Conservation (phyloP, 345 rosid species). For the Syzygium aromaticum region DNA sequence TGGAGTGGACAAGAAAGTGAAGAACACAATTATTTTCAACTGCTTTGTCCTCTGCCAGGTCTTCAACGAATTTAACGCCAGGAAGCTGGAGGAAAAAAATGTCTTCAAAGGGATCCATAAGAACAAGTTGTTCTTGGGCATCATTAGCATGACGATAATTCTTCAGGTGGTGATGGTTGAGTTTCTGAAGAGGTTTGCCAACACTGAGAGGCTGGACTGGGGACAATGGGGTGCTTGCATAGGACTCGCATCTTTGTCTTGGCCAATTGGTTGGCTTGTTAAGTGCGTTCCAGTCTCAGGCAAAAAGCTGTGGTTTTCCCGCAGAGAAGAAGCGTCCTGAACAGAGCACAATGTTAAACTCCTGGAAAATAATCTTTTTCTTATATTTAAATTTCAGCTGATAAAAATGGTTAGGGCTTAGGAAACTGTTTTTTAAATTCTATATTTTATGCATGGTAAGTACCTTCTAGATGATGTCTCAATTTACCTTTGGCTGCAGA, state of each 20-base stretch:
- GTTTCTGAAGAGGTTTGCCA: constrained; percentile 60
- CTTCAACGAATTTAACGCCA: constrained; percentile 72
- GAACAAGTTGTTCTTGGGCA: constrained; percentile 57
- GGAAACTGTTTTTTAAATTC: neutral
- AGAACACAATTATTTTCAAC: constrained; percentile 62
- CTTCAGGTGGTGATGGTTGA: constrained; percentile 73
- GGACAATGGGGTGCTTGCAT: constrained; percentile 62
- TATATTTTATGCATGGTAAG: neutral
- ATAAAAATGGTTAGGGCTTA: neutral
- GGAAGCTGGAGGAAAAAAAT: constrained; percentile 71
- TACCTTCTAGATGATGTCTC: neutral
- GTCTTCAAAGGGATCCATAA: constrained; percentile 56
- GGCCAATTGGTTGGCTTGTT: constrained; percentile 68
- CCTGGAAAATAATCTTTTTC: neutral
- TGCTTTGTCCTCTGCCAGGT: constrained; percentile 67
- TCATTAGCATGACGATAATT: constrained; percentile 37
- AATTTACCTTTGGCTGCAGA: neutral
- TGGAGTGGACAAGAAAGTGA: constrained; percentile 35
- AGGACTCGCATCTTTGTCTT: constrained; percentile 41
- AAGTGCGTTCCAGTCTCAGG: constrained; percentile 53
- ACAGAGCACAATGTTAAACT: neutral
- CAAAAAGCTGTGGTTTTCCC: neutral
- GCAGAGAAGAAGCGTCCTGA: neutral
- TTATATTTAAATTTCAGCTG: neutral
- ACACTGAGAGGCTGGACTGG: constrained; percentile 60